phyloP scores from a whole-genome alignment of 1,139 yeast genomes.

The Suhomyces maxii region DNA sequence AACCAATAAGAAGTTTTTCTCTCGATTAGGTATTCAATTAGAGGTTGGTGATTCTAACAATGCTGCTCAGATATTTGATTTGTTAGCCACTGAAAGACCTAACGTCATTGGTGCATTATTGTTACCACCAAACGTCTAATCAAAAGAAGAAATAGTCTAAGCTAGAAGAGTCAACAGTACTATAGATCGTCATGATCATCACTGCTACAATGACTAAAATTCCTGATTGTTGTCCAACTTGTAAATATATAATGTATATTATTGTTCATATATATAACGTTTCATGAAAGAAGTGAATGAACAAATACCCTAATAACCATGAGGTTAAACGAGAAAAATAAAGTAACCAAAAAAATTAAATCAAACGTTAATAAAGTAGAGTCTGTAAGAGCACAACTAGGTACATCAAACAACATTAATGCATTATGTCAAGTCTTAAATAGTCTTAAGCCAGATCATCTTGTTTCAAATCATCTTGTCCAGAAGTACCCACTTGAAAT shows the following conservation, averaged over 20 bases:
- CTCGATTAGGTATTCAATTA: constrained; percentile 62
- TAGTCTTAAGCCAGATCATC: constrained; percentile 5
- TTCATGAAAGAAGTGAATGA: constrained; percentile 6
- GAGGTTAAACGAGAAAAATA: neutral
- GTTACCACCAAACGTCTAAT: constrained; percentile 65
- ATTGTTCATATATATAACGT: constrained; percentile 2
- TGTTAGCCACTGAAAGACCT: constrained; percentile 80
- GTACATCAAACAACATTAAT: neutral
- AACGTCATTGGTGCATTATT: constrained; percentile 66
- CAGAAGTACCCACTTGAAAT: constrained; percentile 3
- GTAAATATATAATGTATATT: constrained; percentile 3
- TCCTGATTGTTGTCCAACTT: neutral
- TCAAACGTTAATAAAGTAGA: neutral
- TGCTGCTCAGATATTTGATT: constrained; percentile 71
- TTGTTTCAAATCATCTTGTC: constrained; percentile 7
- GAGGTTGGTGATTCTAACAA: constrained; percentile 66
- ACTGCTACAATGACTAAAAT: too few species aligned
- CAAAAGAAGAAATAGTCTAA: neutral
- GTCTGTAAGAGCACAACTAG: neutral
- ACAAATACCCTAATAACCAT: neutral
- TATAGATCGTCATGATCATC: too few species aligned
- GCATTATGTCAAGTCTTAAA: neutral
- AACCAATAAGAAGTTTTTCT: constrained; percentile 48
- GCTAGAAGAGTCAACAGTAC: neutral
- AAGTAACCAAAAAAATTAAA: neutral